These are phyloP conservation scores for Alternaria sp. DNA, from an alignment of 2,329 filamentous ascomycete genomes.

Conservation along the genomic window DNA sequence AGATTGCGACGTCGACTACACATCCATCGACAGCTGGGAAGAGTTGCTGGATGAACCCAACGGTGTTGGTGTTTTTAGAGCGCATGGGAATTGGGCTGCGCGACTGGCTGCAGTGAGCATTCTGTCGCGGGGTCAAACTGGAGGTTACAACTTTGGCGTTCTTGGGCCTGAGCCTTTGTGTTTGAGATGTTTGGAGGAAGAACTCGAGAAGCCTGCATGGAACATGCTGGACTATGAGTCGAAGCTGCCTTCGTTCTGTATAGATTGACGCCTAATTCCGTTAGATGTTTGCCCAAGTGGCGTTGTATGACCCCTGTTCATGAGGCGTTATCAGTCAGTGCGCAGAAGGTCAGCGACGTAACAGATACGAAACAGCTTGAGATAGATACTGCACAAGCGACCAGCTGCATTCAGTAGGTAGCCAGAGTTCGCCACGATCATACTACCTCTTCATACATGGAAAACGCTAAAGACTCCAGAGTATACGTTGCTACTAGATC, in stretches of 20 bases:
- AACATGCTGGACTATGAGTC: not conserved
- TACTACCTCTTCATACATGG: too few species aligned
- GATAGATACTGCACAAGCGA: too few species aligned
- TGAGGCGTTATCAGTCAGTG: too few species aligned
- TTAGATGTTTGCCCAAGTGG: too few species aligned
- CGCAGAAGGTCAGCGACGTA: too few species aligned
- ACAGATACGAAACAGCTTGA: too few species aligned
- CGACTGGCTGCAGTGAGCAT: not conserved
- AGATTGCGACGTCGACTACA: not conserved
- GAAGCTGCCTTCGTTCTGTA: not conserved
- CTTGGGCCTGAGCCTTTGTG: not conserved
- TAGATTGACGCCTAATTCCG: too few species aligned
- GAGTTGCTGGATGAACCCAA: not conserved
- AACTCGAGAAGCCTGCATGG: not conserved
- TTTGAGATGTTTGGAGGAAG: not conserved
- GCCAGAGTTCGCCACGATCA: too few species aligned
- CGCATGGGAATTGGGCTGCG: not conserved
- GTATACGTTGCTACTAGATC: too few species aligned
- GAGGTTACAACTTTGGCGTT: not conserved
- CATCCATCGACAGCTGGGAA: not conserved
- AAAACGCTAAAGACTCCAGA: too few species aligned
- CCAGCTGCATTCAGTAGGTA: too few species aligned
- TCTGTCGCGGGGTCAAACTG: not conserved
- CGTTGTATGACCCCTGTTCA: too few species aligned
- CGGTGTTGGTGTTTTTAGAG: not conserved